Percentiles rank a stretch among this genome's conserved stretches.
phyloP scores from a whole-genome alignment of 2,329 filamentous ascomycete genomes.

The Ophiostoma sp. region DNA sequence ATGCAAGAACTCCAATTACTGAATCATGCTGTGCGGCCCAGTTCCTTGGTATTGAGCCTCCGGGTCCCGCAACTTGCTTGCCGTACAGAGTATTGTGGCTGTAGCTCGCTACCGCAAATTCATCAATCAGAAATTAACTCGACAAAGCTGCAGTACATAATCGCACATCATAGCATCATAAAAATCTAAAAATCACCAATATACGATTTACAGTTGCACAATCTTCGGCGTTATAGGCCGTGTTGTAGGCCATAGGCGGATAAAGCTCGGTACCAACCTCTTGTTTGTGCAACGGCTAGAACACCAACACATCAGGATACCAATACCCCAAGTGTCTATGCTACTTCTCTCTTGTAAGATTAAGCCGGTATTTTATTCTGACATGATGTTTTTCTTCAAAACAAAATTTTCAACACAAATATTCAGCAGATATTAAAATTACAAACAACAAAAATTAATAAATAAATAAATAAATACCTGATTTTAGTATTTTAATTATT shows the following conservation, averaged over 20 bases:
- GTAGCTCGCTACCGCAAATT: neutral
- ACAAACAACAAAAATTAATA: too few relatives aligned
- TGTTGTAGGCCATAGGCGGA: neutral
- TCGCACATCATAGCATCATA: neutral
- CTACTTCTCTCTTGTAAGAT: too few relatives aligned
- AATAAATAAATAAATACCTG: too few relatives aligned
- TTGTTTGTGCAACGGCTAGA: neutral
- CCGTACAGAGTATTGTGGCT: neutral
- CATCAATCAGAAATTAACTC: neutral
- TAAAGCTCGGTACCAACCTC: neutral
- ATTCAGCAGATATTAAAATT: too few relatives aligned
- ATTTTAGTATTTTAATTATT: too few relatives aligned
- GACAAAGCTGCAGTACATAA: neutral
- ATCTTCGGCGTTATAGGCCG: neutral
- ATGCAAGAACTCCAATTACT: neutral
- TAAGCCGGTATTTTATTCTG: too few relatives aligned
- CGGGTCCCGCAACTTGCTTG: neutral
- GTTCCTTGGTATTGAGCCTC: neutral
- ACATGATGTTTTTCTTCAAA: too few relatives aligned
- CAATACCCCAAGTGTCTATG: neutral
- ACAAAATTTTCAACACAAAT: too few relatives aligned
- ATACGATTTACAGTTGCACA: neutral
- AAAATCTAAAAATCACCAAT: too few relatives aligned
- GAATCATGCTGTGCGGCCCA: neutral
- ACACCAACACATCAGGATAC: neutral